These are phyloP conservation scores for Acanthamoeba royreba DNA, from an alignment of 208 protist genomes.

Conservation along the genomic window DNA sequence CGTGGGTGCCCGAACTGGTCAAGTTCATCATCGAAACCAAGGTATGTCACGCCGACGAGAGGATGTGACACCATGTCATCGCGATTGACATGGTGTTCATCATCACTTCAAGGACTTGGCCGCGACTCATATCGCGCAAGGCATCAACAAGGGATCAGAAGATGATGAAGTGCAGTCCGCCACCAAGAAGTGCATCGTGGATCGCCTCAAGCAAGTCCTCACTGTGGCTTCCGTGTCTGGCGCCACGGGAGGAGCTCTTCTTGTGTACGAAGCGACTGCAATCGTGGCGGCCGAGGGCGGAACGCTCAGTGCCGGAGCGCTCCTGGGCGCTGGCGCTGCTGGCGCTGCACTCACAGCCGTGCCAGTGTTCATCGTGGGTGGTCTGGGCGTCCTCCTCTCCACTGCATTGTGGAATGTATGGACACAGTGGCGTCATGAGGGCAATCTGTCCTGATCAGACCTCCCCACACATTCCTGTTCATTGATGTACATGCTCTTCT, in stretches of 20 bases:
- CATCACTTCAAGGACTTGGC: not conserved
- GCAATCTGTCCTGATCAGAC: not conserved
- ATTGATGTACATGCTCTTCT: not conserved
- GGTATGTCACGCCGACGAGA: not conserved
- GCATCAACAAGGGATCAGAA: not conserved
- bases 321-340: not conserved
- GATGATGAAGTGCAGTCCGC: slow-evolving; percentile 16
- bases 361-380: slow-evolving; percentile 9
- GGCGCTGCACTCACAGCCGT: not conserved
- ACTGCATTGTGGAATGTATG: slow-evolving; percentile 8
- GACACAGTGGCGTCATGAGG: not conserved
- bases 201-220: not conserved
- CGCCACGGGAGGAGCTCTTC: not conserved
- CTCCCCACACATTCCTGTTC: too few relatives aligned
- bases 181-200: not conserved
- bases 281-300: slow-evolving; percentile 8
- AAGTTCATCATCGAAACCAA: slow-evolving; percentile 32
- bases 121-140: not conserved
- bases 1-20: slow-evolving; percentile 20
- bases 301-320: not conserved
- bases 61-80: not conserved
- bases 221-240: slow-evolving; percentile 3
- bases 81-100: not conserved
- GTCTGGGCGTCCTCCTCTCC: not conserved
- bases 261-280: not conserved